Evolutionary conservation across 225 moss, liverwort and hornwort species (phyloP).

Genomic region (Asterella californica): DNA sequence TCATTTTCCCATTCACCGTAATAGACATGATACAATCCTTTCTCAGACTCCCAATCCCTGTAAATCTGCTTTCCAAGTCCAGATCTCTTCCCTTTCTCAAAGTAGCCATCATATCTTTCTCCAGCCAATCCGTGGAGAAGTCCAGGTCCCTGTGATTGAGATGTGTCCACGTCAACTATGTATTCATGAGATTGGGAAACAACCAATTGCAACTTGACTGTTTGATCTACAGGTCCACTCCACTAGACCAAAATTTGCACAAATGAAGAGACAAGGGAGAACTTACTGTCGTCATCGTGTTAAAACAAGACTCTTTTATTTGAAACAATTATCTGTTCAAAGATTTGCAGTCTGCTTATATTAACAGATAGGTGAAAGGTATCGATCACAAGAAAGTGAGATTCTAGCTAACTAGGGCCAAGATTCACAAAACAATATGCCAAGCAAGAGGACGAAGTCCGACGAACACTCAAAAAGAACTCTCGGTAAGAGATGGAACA

Average conservation of each 20-base stretch:
- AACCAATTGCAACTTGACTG: too few relatives aligned
- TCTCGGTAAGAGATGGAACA: too few relatives aligned
- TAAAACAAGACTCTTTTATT: too few relatives aligned
- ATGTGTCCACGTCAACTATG: not conserved
- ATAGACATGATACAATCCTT: conserved; percentile 63
- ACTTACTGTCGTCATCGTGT: too few relatives aligned
- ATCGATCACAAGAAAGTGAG: too few relatives aligned
- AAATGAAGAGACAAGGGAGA: too few relatives aligned
- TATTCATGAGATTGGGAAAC: not conserved
- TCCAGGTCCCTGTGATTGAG: conserved; percentile 55
- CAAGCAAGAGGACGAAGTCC: not conserved
- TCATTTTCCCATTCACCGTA: conserved; percentile 73
- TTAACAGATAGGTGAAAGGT: too few relatives aligned
- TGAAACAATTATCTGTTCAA: too few relatives aligned
- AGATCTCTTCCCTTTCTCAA: conserved; percentile 68
- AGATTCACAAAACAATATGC: not conserved
- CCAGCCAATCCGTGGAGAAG: conserved; percentile 69
- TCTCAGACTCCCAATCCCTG: conserved; percentile 62
- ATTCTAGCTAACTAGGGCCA: too few relatives aligned
- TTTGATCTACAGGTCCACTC: too few relatives aligned
- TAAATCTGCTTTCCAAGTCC: conserved; percentile 77
- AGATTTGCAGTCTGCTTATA: too few relatives aligned
- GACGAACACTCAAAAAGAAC: not conserved
- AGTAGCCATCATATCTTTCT: conserved; percentile 71
- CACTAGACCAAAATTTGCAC: too few relatives aligned